Evolutionary conservation across 140 eudicot species (phyloP).

Genomic region (Anethum foeniculum): DNA sequence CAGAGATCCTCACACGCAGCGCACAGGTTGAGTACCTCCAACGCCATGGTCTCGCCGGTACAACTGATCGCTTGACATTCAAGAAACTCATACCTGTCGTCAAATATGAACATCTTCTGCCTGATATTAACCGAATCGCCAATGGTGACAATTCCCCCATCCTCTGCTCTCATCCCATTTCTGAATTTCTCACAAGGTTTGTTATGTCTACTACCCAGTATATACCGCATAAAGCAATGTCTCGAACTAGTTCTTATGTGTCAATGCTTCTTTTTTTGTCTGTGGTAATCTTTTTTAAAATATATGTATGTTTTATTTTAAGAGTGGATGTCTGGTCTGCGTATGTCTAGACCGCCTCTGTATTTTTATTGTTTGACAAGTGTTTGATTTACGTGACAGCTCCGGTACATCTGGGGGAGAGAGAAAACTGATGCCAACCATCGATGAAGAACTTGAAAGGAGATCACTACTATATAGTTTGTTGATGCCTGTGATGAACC

Average conservation of each 20-base stretch:
- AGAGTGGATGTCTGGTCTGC: no score
- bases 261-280: no score
- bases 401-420: conserved; percentile 66
- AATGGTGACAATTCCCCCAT: conserved; percentile 59
- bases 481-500: conserved; percentile 56
- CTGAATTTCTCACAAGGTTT: conserved; percentile 61
- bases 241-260: no score
- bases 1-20: conserved; percentile 65
- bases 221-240: no score
- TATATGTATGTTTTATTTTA: background rate
- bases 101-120: conserved; percentile 41
- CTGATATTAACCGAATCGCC: conserved; percentile 50
- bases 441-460: conserved; percentile 44
- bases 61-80: conserved; percentile 57
- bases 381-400: conserved; percentile 16
- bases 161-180: conserved; percentile 56
- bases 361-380: background rate
- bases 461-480: conserved; percentile 41
- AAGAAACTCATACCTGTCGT: conserved; percentile 49
- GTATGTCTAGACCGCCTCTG: no score
- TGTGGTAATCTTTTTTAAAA: no score
- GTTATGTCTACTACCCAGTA: no score
- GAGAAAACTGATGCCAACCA: conserved; percentile 55
- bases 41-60: conserved; percentile 61
- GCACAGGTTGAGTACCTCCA: conserved; percentile 66